phyloP scores from a whole-genome alignment of 345 rosid species.

The Populus tremula region DNA sequence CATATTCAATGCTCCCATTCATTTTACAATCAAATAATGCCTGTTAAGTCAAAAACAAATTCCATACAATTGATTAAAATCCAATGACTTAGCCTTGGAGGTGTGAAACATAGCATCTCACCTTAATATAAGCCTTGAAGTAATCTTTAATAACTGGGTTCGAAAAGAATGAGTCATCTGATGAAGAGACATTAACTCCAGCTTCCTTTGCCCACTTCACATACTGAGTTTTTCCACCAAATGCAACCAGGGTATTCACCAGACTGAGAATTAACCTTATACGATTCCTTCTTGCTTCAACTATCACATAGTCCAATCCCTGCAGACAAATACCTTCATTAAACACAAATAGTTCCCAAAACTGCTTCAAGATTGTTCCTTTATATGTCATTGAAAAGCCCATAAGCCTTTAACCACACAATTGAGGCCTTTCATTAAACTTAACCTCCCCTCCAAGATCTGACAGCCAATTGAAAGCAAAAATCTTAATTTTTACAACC shows the following conservation, averaged over 20 bases:
- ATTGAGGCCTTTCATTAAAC: not conserved
- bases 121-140: constrained; percentile 41
- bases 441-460: not conserved
- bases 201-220: constrained; percentile 41
- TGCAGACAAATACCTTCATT: constrained; percentile 12
- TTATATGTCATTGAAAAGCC: not conserved
- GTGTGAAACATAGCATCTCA: constrained; percentile 2
- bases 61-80: not conserved
- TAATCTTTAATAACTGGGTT: constrained; percentile 30
- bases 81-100: not conserved
- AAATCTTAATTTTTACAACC: not conserved
- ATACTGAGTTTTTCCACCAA: constrained; percentile 55
- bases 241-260: constrained; percentile 45
- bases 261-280: constrained; percentile 46
- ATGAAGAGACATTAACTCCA: constrained; percentile 31
- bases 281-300: constrained; percentile 41
- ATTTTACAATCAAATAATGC: not conserved
- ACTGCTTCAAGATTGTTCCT: not conserved
- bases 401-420: not conserved
- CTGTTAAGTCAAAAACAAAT: not conserved
- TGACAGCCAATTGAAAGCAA: not conserved
- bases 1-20: not conserved
- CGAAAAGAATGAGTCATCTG: constrained; percentile 35
- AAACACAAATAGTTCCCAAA: not conserved
- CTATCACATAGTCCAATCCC: constrained; percentile 49